A percentile compares a stretch with the other conserved stretches of the same genome.
Conservation (phyloP, 495 filamentous ascomycete species). For the Hypoxylon crocopeplum region DNA sequence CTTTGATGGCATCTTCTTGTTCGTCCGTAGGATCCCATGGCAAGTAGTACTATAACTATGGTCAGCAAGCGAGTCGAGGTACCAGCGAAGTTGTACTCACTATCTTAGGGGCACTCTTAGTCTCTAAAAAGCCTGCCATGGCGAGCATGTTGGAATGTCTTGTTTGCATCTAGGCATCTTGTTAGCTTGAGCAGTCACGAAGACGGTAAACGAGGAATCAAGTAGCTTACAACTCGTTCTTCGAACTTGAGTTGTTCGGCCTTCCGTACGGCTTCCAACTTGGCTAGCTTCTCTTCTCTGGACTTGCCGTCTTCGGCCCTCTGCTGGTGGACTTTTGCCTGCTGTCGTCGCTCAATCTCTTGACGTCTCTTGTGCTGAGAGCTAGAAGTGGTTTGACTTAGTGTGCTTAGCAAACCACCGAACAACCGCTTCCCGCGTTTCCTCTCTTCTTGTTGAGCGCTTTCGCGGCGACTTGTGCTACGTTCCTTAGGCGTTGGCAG, state of each 20-base stretch:
- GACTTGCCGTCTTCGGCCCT: slow-evolving; percentile 70
- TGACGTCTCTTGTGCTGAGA: slow-evolving; percentile 73
- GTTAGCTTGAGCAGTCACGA: slow-evolving; percentile 35
- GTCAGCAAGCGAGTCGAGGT: slow-evolving; percentile 33
- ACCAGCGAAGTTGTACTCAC: slow-evolving; percentile 57
- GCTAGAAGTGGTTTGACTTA: slow-evolving; percentile 78
- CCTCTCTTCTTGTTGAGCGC: slow-evolving; percentile 73
- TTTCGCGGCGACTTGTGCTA: slow-evolving; percentile 48
- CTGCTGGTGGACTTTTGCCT: slow-evolving; percentile 80
- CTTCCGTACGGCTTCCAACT: slow-evolving; percentile 63
- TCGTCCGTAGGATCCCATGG: slow-evolving; percentile 77
- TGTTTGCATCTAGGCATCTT: slow-evolving; percentile 71
- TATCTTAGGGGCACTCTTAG: slow-evolving; percentile 74
- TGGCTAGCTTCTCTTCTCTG: slow-evolving; percentile 66
- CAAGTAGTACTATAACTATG: slow-evolving; percentile 73
- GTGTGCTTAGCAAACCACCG: slow-evolving; percentile 83
- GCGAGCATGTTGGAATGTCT: slow-evolving; percentile 76
- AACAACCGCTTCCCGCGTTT: slow-evolving; percentile 89
- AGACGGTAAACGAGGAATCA: not conserved
- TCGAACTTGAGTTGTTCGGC: slow-evolving; percentile 80
- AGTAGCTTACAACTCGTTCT: slow-evolving; percentile 70
- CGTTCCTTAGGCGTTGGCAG: slow-evolving; percentile 44
- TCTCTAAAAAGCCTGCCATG: slow-evolving; percentile 77
- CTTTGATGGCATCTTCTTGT: slow-evolving; percentile 54
- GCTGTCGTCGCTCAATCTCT: slow-evolving; percentile 90